Conservation (phyloP, 1,139 yeast species). For the Blastobotrys indianensis region DNA sequence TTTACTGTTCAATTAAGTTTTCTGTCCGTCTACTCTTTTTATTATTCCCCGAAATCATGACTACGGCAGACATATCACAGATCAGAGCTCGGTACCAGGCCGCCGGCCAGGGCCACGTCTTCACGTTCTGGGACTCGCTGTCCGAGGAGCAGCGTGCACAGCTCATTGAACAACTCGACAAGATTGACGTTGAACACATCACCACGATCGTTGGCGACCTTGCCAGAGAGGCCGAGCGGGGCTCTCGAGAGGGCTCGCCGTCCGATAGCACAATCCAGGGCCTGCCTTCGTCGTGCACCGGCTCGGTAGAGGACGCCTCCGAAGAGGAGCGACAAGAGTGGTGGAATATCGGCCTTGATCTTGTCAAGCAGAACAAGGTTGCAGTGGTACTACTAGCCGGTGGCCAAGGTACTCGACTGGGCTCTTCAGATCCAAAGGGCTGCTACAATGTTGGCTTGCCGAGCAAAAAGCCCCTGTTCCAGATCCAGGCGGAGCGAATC, state of each 20-base stretch:
- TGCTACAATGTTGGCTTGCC: constrained; percentile 86
- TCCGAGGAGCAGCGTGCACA: constrained; percentile 24
- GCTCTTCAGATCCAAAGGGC: constrained; percentile 87
- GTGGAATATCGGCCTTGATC: constrained; percentile 56
- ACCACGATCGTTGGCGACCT: constrained; percentile 20
- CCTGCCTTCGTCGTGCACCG: constrained; percentile 34
- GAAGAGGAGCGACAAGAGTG: constrained; percentile 37
- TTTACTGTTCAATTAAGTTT: too few relatives aligned
- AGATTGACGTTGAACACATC: constrained; percentile 35
- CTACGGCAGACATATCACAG: constrained; percentile 21
- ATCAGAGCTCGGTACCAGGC: constrained; percentile 27
- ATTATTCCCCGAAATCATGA: too few relatives aligned
- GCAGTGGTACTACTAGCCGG: constrained; percentile 94
- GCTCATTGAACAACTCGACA: constrained; percentile 31
- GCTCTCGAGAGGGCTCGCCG: constrained; percentile 22
- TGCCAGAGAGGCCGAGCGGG: constrained; percentile 12
- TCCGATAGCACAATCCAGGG: constrained; percentile 30
- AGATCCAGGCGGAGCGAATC: constrained; percentile 87
- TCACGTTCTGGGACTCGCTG: constrained; percentile 35
- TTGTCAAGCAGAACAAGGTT: constrained; percentile 66
- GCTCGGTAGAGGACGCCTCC: constrained; percentile 30
- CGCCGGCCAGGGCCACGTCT: constrained; percentile 41
- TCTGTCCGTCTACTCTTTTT: too few relatives aligned
- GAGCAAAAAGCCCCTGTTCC: constrained; percentile 76
- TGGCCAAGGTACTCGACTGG: constrained; percentile 95